phyloP scores from a whole-genome alignment of 805 yeast genomes.

The Candida maris region DNA sequence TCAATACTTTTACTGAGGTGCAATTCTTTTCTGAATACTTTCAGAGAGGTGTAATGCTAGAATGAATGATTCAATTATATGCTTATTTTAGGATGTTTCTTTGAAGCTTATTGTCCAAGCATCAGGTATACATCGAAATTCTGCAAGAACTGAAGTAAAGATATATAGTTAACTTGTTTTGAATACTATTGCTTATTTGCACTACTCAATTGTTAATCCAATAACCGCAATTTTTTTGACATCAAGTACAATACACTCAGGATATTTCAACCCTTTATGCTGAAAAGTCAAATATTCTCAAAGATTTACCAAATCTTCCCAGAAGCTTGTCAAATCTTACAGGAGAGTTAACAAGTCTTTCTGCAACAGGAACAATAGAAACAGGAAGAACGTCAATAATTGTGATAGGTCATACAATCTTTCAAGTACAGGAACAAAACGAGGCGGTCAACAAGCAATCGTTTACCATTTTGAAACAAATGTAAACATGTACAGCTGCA shows the following conservation, averaged over 20 bases:
- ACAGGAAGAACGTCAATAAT: not conserved
- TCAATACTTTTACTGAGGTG: not conserved
- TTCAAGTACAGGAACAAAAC: constrained; percentile 1
- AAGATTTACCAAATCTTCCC: constrained; percentile 1
- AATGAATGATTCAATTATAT: not conserved
- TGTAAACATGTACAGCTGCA: not conserved
- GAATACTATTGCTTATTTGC: not conserved
- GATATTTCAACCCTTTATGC: not conserved
- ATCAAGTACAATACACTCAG: constrained; percentile 1
- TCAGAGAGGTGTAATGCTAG: not conserved
- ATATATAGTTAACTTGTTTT: not conserved
- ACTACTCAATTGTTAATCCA: constrained; percentile 1
- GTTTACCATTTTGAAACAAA: constrained; percentile 1
- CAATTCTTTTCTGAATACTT: not conserved
- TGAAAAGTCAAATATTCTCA: not conserved
- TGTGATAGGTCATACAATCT: constrained; percentile 1
- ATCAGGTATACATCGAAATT: not conserved
- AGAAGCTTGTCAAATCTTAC: not conserved
- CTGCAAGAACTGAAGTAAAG: not conserved
- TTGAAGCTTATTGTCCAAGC: too few species aligned
- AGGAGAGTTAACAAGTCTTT: constrained; percentile 1
- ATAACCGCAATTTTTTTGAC: constrained; percentile 1
- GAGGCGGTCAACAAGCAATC: not conserved
- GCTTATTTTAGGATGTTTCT: not conserved
- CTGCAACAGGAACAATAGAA: constrained; percentile 1